Conservation (phyloP, 73 alveolate species). For the Stentor coeruleus region DNA sequence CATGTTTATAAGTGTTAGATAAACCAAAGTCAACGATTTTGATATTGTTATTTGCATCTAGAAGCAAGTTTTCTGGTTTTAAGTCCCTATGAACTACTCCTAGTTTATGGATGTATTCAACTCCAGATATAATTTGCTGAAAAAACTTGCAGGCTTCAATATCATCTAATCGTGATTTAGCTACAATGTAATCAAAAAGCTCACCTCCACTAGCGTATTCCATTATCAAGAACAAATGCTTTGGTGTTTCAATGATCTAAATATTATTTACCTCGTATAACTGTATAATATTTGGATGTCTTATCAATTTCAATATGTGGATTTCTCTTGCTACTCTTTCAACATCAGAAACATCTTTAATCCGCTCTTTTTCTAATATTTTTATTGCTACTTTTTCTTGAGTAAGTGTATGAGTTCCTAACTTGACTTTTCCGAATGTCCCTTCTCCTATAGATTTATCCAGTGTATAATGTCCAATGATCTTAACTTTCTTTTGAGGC, state of each 20-base stretch:
- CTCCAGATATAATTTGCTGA: constrained; percentile 80
- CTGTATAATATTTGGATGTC: constrained; percentile 78
- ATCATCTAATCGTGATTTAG: constrained; percentile 53
- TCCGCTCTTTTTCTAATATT: constrained; percentile 62
- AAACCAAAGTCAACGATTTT: constrained; percentile 89
- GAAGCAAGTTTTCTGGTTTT: constrained; percentile 86
- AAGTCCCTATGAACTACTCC: constrained; percentile 80
- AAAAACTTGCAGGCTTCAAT: constrained; percentile 74
- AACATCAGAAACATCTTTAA: constrained; percentile 68
- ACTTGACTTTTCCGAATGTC: constrained; percentile 72
- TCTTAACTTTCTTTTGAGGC: too few species aligned
- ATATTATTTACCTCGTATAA: constrained; percentile 53
- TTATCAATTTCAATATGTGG: constrained; percentile 50
- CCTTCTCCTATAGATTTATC: constrained; percentile 72
- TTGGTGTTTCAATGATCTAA: constrained; percentile 49
- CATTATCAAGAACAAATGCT: constrained; percentile 72
- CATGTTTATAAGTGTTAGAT: constrained; percentile 53
- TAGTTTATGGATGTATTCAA: constrained; percentile 72
- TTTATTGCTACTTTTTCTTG: constrained; percentile 66
- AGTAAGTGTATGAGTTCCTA: constrained; percentile 40
- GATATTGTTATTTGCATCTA: constrained; percentile 50
- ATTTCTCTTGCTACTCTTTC: constrained; percentile 69
- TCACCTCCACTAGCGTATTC: constrained; percentile 81
- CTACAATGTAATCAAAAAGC: constrained; percentile 70
- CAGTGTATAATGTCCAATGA: constrained; percentile 33